Evolutionary conservation across 116 monocot species (phyloP), one percentile per base, ranked within the genome.

Genomic region (Trichopus zeylanicus): DNA sequence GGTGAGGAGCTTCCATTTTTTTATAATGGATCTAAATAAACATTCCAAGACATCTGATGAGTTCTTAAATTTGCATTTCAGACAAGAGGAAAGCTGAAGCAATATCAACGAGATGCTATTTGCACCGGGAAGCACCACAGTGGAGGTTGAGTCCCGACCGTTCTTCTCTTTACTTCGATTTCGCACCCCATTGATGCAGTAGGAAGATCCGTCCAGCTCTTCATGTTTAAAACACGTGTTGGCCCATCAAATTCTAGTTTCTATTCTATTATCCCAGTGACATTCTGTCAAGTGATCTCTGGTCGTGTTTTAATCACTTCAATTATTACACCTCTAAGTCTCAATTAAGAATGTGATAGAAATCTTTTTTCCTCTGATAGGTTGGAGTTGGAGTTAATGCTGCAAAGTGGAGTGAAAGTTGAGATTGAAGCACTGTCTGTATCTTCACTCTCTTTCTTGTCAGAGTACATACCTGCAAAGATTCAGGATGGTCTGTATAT

Each of bases 401-500:
- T 97, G 67, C 79, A 80, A n/a, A 80, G 69, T n/a, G 91, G 91
- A 16, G 73, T 82, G 48, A 91, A 97, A 67, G 87, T 81, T 59
- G 97, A 97, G 73, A 91, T 88, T 38, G 97, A 97, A 73, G 87
- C 97, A 48, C 57, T 97, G 7, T 87, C 91, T 59, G 81, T 67
- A 12, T 51, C 75, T 51, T 91, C 87, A 24, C 62, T 91, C 38
- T 72, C 91, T 22, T 91, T 91, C 62, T 67, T 97, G 55, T 75
- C 97, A 26, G 75, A 82, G 28, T 97, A 91, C 59, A 80, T 97
- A 31, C 85, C 91, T 16, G 55, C 29, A 22, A 91, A 91, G 77
- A 79, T 97, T 63, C 62, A 72, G 39, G 47, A 29, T 16, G 65
- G 69, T 46, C 32, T 1, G 2, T 37, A 63, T 23, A 63, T 71